Conservation (phyloP, 2,329 filamentous ascomycete species). For the Helminthosporium solani region DNA sequence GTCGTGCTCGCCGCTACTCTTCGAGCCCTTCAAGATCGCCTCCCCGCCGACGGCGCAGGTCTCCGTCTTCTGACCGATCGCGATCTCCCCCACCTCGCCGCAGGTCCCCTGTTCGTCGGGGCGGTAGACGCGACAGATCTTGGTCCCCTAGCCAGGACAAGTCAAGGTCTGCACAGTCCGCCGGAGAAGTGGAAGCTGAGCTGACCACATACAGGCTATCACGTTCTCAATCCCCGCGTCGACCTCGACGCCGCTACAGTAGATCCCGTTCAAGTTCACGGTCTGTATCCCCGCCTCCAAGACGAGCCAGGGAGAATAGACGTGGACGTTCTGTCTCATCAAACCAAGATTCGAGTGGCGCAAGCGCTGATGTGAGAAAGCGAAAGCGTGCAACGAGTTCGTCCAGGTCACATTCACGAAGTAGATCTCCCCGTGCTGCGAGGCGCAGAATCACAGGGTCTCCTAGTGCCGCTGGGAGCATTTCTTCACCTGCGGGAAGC, state of each 20-base stretch:
- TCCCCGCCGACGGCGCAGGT: conserved; percentile 28
- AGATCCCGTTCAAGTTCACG: conserved; percentile 41
- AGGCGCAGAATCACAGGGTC: not conserved
- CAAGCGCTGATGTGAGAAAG: conserved; percentile 53
- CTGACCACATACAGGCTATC: conserved; percentile 52
- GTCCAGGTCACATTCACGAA: conserved; percentile 40
- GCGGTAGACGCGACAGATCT: conserved; percentile 18
- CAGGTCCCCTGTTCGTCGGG: conserved; percentile 18
- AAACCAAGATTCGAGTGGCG: conserved; percentile 45
- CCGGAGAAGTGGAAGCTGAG: conserved; percentile 50
- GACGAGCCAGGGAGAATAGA: conserved; percentile 42
- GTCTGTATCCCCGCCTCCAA: conserved; percentile 42
- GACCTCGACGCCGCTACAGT: conserved; percentile 37
- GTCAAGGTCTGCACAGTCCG: conserved; percentile 47
- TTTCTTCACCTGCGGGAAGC: too few species aligned
- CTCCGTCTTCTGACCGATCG: conserved; percentile 38
- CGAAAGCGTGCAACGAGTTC: conserved; percentile 45
- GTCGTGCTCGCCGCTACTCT: conserved; percentile 7
- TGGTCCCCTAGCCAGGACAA: conserved; percentile 35
- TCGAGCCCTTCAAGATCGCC: conserved; percentile 29
- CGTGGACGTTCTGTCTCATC: conserved; percentile 49
- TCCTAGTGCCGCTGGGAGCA: not conserved
- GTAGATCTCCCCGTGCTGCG: conserved; percentile 14
- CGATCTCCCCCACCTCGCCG: conserved; percentile 43
- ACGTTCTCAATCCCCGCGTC: conserved; percentile 26